Conservation (phyloP, 331 rosid genomes). For the Rosa hybrid region DNA sequence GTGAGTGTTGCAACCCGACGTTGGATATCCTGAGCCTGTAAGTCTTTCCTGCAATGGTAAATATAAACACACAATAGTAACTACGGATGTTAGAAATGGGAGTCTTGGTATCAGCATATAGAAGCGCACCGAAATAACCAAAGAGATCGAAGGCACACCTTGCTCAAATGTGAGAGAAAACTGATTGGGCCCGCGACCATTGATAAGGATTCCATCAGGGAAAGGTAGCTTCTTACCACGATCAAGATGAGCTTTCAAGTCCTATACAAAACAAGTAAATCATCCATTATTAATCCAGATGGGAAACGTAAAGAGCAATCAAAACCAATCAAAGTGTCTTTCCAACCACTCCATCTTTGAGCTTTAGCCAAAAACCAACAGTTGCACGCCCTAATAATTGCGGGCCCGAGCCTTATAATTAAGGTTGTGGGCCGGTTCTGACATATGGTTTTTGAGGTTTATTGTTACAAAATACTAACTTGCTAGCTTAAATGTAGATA, state of each 20-base stretch:
- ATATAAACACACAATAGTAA: not conserved
- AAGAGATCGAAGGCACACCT: conserved; percentile 43
- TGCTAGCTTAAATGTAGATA: not conserved
- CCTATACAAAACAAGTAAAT: conserved; percentile 21
- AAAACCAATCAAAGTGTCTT: not conserved
- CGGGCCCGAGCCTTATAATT: not conserved
- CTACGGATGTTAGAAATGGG: not conserved
- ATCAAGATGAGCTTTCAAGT: conserved; percentile 68
- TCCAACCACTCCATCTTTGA: not conserved
- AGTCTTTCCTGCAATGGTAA: conserved; percentile 65
- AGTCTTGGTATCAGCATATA: not conserved
- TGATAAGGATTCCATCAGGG: conserved; percentile 94
- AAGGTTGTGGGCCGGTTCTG: not conserved
- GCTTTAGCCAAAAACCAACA: not conserved
- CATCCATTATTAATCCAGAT: not conserved
- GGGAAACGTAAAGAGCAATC: not conserved
- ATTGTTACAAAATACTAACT: not conserved
- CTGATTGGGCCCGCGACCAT: conserved; percentile 86
- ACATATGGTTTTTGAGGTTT: not conserved
- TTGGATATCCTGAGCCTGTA: conserved; percentile 95
- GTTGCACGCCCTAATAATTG: conserved; percentile 6
- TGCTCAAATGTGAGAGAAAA: conserved; percentile 71
- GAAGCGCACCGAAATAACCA: not conserved
- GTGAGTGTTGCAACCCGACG: conserved; percentile 84
- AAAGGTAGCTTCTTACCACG: conserved; percentile 75